Conservation (phyloP, 805 yeast genomes). For the Clavispora fructus region DNA sequence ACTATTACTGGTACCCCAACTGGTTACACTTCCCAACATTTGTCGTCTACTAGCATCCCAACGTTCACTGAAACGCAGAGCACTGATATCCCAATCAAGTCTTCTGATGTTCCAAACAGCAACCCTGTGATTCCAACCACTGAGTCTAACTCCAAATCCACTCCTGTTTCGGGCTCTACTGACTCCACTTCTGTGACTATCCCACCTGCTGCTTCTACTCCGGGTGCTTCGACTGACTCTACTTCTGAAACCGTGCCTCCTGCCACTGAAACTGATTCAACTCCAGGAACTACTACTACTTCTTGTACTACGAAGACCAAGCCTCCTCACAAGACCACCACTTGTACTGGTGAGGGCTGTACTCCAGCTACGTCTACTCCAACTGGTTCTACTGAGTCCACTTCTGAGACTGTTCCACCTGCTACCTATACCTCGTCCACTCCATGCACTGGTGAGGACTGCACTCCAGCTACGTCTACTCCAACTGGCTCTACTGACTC, state of each 20-base stretch:
- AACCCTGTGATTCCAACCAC: not conserved
- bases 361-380: too few relatives aligned
- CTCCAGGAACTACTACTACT: not conserved
- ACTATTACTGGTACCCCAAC: conserved; percentile 19
- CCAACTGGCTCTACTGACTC: too few relatives aligned
- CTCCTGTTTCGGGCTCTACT: not conserved
- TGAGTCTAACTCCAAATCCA: not conserved
- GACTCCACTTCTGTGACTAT: not conserved
- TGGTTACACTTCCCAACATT: conserved; percentile 17
- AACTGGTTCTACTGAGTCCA: too few relatives aligned
- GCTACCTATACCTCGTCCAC: too few relatives aligned
- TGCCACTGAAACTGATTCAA: not conserved
- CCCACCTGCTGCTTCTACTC: not conserved
- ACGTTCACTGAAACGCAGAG: conserved; percentile 13
- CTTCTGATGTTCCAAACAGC: not conserved
- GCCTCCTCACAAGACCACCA: not conserved
- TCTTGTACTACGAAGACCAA: not conserved
- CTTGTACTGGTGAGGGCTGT: too few relatives aligned
- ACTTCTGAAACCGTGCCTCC: not conserved
- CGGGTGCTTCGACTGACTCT: not conserved
- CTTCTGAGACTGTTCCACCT: too few relatives aligned
- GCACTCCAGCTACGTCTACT: too few relatives aligned
- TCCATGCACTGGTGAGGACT: too few relatives aligned
- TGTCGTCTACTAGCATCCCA: conserved; percentile 22
- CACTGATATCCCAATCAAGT: not conserved